Evolutionary conservation across 1,284 basidiomycete genomes (phyloP), one percentile per base, ranked within the genome.

Genomic region (Chalciporus sp.): DNA sequence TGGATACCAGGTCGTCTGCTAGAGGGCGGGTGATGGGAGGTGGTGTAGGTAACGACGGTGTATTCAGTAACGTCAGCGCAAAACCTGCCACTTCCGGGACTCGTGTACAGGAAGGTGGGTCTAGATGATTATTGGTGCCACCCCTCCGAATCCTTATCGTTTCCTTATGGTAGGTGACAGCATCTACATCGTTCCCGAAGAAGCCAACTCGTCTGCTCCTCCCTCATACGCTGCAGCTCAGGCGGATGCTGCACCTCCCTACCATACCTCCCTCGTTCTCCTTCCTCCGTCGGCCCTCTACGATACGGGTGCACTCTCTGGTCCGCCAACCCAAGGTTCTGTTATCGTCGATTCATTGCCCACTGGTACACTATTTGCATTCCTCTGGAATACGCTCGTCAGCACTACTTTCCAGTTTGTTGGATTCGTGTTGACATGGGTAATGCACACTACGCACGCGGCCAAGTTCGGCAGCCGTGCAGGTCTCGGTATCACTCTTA

Each of bases 401-500:
- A 95, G 92, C 45, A 85, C 94, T 61, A 94, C 93, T 35, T 99
- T 99, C 87, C 95, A 98, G 74, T 98, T 98, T 67, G 88, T 98
- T 61, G 95, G 94, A 44, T 97, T 97, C 83, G 83, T 95, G 57
- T 85, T 97, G 71, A 96, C 95, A 8, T 97, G 94, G 71, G 86
- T 97, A 53, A 81, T 97, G 26, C 94, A 95, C 70, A 94, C 92
- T 5, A 96, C 95, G 1, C 97, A 99, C 69, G 94, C 97, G 5
- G 95, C 94, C 17, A 93, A 95, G 64, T 87, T 94, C 61, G 96
- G 96, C 46, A 94, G 94, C 40, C 88, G 95, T 43, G 95, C 95
- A 1, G 96, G 96, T 29, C 81, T 99, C 35, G 96, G 96, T 23
- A 81, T 98, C 58, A 98, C 97, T 1, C 81, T 99, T 49, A 95